phyloP scores from a whole-genome alignment of 192 early-diverging fungal genomes.

The Lunasporangiospora selenospora region DNA sequence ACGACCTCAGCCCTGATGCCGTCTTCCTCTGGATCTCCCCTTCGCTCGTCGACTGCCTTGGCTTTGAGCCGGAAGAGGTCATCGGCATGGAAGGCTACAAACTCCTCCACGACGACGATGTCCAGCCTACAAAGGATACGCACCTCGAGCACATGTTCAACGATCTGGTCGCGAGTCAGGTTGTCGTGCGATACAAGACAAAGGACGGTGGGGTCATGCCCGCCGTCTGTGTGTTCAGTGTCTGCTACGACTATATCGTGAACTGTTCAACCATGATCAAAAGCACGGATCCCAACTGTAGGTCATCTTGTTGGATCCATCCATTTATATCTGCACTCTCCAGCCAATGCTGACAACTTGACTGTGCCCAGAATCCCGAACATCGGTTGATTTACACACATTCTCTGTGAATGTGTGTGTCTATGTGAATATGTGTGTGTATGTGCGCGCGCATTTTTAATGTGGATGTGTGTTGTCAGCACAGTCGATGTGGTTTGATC shows the following conservation, averaged over 20 bases:
- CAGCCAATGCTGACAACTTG: no score
- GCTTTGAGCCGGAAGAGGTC: conserved; percentile 51
- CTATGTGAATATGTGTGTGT: no score
- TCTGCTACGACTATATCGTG: conserved; percentile 33
- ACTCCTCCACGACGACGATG: conserved; percentile 38
- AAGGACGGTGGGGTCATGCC: conserved; percentile 25
- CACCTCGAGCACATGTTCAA: conserved; percentile 47
- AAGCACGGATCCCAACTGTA: background rate
- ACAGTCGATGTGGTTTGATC: no score
- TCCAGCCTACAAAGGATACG: conserved; percentile 2
- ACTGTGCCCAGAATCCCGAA: no score
- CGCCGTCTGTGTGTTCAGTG: conserved; percentile 5
- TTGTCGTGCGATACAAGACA: conserved; percentile 33
- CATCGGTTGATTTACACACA: background rate
- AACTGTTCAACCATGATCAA: conserved; percentile 12
- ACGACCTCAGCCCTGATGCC: conserved; percentile 44
- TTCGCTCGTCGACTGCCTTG: conserved; percentile 47
- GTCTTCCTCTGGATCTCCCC: conserved; percentile 42
- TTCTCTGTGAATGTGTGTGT: background rate
- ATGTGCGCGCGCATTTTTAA: no score
- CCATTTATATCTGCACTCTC: background rate
- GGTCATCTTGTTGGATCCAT: background rate
- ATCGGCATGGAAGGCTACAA: conserved; percentile 34
- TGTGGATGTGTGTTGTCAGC: no score
- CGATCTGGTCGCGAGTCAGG: conserved; percentile 42